Evolutionary conservation across 495 filamentous ascomycete species (phyloP), one percentile per base, ranked within the genome.

Genomic region (Xylaria curta): DNA sequence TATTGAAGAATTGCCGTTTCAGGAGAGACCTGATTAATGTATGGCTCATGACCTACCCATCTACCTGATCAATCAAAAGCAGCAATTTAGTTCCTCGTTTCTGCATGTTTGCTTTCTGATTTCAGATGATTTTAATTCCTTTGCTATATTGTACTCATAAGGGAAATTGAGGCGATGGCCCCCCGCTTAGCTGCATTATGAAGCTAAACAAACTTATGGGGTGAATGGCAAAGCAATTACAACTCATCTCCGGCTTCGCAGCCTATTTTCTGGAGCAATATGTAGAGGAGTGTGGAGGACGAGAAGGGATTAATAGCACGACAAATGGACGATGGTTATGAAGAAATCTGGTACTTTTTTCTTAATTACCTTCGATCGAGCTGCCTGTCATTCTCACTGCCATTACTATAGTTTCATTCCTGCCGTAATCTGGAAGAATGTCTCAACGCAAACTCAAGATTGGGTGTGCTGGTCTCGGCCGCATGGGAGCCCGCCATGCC

Each of bases 401-500:
- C 4, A 6, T 15, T 4, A 6, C 15, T 6, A n/a, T 36, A 28
- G 31, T 60, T 28, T 9, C 17, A 28, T 38, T 60, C 15, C 17
- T 5, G 10, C 4, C 7, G 31, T 60, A 19, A n/a, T 33, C 26
- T 60, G 15, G 13, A 17, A 38, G 36, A 38, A 88, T 88, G 84
- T 74, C 84, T 53, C 78, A 77, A 38, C 73, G 75, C 53, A 86
- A 79, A 74, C 78, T 88, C 62, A 81, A 82, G 61, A 81, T 88
- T 67, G 87, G 80, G 70, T 83, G 83, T 68, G 85, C 85, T 51
- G 87, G 87, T 71, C 84, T 89, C 59, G 87, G 87, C 65, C 86
- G 87, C 61, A 89, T 89, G 87, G 87, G 87, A 72, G 86, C 87
- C 73, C 82, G 86, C 63, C 87, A 89, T 75, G 87, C 87, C 47